phyloP scores from a whole-genome alignment of 805 yeast genomes.

The Monosporozyma yasuniensis region DNA sequence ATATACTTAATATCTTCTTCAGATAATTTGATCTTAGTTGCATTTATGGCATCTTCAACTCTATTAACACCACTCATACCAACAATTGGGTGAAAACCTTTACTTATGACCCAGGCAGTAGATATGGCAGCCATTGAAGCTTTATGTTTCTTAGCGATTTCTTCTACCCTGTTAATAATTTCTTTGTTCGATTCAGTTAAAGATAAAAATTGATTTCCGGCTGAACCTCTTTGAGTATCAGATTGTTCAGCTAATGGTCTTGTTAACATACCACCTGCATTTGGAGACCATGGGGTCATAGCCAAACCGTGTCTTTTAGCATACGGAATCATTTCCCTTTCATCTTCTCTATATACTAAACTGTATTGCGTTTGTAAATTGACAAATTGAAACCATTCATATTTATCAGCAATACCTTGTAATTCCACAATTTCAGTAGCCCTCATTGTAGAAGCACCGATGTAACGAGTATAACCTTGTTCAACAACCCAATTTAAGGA shows the following conservation, averaged over 20 bases:
- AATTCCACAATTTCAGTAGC: conserved; percentile 45
- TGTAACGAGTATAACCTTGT: conserved; percentile 40
- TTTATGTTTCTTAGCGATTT: not conserved
- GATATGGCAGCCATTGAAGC: not conserved
- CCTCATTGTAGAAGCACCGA: conserved; percentile 54
- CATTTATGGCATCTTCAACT: conserved; percentile 1
- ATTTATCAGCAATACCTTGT: conserved; percentile 43
- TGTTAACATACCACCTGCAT: conserved; percentile 46
- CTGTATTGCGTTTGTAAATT: conserved; percentile 51
- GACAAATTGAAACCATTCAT: conserved; percentile 37
- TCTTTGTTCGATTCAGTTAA: not conserved
- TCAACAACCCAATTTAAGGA: conserved; percentile 45
- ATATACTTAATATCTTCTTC: conserved; percentile 1
- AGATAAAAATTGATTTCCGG: not conserved
- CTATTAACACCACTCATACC: not conserved
- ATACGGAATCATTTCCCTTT: conserved; percentile 49
- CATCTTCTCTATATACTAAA: conserved; percentile 51
- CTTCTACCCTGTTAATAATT: conserved; percentile 1
- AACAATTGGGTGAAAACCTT: not conserved
- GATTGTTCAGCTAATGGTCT: conserved; percentile 31
- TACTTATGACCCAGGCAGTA: not conserved
- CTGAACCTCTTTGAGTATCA: not conserved
- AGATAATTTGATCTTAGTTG: not conserved
- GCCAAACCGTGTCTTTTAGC: conserved; percentile 47
- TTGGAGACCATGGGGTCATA: conserved; percentile 52